These are phyloP conservation scores for Argentina anserina DNA, from an alignment of 306 rosid species.

Conservation along the genomic window DNA sequence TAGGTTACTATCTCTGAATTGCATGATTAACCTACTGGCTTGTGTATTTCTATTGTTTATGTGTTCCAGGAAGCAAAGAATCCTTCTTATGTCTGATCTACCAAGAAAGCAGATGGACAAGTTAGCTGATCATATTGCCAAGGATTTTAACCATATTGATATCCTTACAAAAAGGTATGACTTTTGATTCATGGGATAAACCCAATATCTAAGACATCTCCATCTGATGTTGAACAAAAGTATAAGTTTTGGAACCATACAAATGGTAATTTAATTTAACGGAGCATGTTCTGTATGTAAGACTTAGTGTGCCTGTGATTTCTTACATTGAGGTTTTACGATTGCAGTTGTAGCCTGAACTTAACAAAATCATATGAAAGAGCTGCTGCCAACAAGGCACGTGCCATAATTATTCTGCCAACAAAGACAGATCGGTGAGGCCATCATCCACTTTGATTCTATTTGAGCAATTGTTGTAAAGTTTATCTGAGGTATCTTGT, in stretches of 20 bases:
- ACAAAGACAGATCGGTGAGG: constrained; percentile 87
- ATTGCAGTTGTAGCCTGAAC: constrained; percentile 81
- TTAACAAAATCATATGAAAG: constrained; percentile 89
- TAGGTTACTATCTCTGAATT: constrained; percentile 29
- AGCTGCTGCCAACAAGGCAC: constrained; percentile 90
- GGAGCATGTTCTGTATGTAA: constrained; percentile 16
- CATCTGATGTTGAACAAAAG: constrained; percentile 1
- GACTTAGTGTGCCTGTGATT: constrained; percentile 19
- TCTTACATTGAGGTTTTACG: constrained; percentile 34
- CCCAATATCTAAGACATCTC: not conserved
- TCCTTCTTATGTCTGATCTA: constrained; percentile 94
- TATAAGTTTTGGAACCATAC: not conserved
- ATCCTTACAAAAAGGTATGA: constrained; percentile 84
- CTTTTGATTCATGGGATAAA: constrained; percentile 3
- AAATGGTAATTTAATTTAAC: constrained; percentile 5
- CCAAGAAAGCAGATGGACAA: constrained; percentile 94
- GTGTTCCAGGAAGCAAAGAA: constrained; percentile 76
- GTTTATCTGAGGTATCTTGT: not conserved
- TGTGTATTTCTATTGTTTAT: constrained; percentile 25
- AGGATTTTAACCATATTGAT: constrained; percentile 82
- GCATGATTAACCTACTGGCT: constrained; percentile 28
- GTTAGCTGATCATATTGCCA: constrained; percentile 64
- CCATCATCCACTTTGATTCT: constrained; percentile 17
- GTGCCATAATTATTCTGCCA: constrained; percentile 87
- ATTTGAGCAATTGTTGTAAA: constrained; percentile 14